Conservation (phyloP, 2,329 filamentous ascomycete species). For the Cladosporium oxysporum region DNA sequence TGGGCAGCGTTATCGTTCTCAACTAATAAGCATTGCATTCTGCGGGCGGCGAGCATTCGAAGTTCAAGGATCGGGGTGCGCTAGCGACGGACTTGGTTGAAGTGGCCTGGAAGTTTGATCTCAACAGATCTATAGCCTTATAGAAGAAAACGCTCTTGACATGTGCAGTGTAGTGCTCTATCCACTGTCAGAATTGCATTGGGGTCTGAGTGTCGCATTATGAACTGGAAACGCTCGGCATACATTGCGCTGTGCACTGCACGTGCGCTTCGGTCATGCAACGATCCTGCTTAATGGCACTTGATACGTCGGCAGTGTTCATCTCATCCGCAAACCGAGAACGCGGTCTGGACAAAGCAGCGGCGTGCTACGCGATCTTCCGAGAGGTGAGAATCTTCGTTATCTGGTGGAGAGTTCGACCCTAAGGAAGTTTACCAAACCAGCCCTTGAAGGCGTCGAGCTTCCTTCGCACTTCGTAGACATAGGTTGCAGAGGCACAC, state of each 20-base stretch:
- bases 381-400: too few species aligned
- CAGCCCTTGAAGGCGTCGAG: not conserved
- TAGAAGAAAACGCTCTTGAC: not conserved
- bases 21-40: not conserved
- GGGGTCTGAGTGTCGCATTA: not conserved
- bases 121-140: not conserved
- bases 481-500: not conserved
- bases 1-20: too few species aligned
- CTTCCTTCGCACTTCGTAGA: not conserved
- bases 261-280: not conserved
- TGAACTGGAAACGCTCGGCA: not conserved
- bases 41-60: not conserved
- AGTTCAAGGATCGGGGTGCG: not conserved
- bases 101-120: not conserved
- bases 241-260: not conserved
- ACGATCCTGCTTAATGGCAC: not conserved
- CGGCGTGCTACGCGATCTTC: not conserved
- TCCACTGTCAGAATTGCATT: not conserved
- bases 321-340: too few species aligned
- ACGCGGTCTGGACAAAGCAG: not conserved
- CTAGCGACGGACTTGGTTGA: not conserved
- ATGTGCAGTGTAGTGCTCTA: not conserved
- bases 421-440: not conserved
- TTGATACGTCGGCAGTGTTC: not conserved
- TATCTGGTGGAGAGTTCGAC: not conserved